A percentile compares a stretch with the other conserved stretches of the same genome.
Evolutionary conservation across 306 rosid genomes (phyloP).

Genomic region (Urtica urens): DNA sequence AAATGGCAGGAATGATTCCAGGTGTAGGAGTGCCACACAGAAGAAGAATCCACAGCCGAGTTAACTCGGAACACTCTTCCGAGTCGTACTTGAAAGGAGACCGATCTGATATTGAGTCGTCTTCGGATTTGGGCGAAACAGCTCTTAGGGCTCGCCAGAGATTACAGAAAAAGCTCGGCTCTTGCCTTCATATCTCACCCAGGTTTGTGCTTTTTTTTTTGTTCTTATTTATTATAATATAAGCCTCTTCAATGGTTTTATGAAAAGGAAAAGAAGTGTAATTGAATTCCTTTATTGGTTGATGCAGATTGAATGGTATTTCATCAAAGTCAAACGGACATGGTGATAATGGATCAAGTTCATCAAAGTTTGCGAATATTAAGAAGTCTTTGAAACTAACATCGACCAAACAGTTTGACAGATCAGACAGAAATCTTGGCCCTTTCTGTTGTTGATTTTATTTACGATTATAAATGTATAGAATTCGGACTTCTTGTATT

Average conservation of each 20-base stretch:
- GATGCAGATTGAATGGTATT: background rate
- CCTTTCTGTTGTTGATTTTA: background rate
- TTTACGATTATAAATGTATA: too few species aligned
- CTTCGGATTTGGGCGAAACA: conserved; percentile 29
- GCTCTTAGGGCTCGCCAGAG: conserved; percentile 34
- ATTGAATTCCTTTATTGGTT: too few species aligned
- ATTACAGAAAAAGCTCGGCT: conserved; percentile 32
- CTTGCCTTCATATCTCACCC: conserved; percentile 19
- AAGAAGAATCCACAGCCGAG: conserved; percentile 17
- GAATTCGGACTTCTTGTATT: too few species aligned
- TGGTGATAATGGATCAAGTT: background rate
- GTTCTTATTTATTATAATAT: too few species aligned
- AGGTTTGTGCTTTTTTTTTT: too few species aligned
- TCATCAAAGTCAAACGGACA: background rate
- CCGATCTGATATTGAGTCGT: conserved; percentile 1
- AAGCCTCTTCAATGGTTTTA: too few species aligned
- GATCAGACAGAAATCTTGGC: background rate
- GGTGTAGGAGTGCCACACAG: conserved; percentile 41
- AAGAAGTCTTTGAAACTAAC: conserved; percentile 3
- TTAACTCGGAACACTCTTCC: background rate
- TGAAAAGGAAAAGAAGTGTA: too few species aligned
- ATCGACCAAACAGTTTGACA: background rate
- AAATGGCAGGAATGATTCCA: conserved; percentile 48
- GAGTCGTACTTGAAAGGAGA: conserved; percentile 1
- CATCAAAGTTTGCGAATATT: background rate